Evolutionary conservation across 345 rosid genomes (phyloP), one percentile per base, ranked within the genome.

Genomic region (Moricandia moricandioides): DNA sequence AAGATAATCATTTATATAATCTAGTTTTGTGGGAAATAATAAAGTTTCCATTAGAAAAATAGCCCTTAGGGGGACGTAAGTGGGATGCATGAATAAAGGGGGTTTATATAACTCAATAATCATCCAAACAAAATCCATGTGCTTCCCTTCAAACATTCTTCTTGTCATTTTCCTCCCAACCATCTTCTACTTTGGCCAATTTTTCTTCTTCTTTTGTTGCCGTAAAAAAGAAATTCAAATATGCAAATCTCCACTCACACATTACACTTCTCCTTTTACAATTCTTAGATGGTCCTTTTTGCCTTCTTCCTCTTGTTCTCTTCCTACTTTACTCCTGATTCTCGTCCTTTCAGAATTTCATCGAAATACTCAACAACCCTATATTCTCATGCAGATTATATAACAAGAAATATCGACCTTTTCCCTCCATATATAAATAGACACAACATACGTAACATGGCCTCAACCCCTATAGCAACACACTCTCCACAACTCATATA

Each of bases 61-160:
- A 77, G 54, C 60, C 67, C 71, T 45, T 21, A 70, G 5, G 24
- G 18, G 14, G 40, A 76, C 60, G 66, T 76, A 77, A 77, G 80
- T 77, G 80, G 77, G 77, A 51, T 8, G 72, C 76, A 77, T 65
- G 76, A 65, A 65, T 71, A 58, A 58, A 3, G 65, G 52, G 72
- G 37, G 78, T 40, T 70, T 72, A 77, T 64, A 58, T 58, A 13
- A 13, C 49, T 77, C 73, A 74, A 84, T 82, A 86, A 88, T 89
- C 88, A 83, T 83, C 89, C 91, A 90, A 92, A 79, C 90, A 85
- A 73, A 74, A 84, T 89, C 93, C 93, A 92, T 83, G 84, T 76
- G 90, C 92, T 85, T 82, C 68, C 75, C 79, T 74, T 73, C 79
- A 86, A 80, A 84, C 85, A 69, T 83, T 81, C 83, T 80, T 71